These are phyloP conservation scores for Digitaria exilis DNA, from an alignment of 202 grass and related monocot genomes.

Conservation along the genomic window DNA sequence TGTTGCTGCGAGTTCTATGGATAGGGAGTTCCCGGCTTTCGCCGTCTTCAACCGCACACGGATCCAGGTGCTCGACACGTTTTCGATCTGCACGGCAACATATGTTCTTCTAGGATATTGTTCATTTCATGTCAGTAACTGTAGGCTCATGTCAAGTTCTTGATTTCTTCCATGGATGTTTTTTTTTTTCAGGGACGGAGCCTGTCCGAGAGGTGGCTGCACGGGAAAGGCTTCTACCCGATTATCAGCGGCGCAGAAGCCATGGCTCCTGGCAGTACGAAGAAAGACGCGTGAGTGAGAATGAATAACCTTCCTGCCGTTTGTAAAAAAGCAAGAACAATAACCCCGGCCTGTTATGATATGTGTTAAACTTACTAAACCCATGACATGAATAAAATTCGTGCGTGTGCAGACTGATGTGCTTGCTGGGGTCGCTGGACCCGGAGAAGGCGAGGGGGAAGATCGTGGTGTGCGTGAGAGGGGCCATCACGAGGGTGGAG, in stretches of 20 bases:
- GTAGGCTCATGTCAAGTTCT: background rate
- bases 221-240: conserved; percentile 37
- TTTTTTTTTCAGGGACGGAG: conserved; percentile 50
- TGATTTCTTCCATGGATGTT: background rate
- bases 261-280: background rate
- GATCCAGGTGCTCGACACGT: too few relatives aligned
- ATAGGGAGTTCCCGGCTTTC: conserved; percentile 63
- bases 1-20: conserved; percentile 65
- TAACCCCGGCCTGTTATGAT: background rate
- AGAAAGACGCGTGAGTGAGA: conserved; percentile 61
- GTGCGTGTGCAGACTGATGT: conserved; percentile 42
- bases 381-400: background rate
- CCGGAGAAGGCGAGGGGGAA: conserved; percentile 53
- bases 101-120: too few relatives aligned
- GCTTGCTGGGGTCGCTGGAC: conserved; percentile 52
- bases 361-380: background rate
- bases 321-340: background rate
- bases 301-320: background rate
- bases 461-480: conserved; percentile 70
- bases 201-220: conserved; percentile 51
- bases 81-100: too few relatives aligned
- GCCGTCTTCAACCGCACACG: conserved; percentile 46
- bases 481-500: conserved; percentile 16
- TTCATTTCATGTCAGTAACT: background rate
- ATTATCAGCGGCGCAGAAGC: conserved; percentile 51